Evolutionary conservation across 345 rosid species (phyloP), one percentile per base, ranked within the genome.

Genomic region (Murraya koenigii): DNA sequence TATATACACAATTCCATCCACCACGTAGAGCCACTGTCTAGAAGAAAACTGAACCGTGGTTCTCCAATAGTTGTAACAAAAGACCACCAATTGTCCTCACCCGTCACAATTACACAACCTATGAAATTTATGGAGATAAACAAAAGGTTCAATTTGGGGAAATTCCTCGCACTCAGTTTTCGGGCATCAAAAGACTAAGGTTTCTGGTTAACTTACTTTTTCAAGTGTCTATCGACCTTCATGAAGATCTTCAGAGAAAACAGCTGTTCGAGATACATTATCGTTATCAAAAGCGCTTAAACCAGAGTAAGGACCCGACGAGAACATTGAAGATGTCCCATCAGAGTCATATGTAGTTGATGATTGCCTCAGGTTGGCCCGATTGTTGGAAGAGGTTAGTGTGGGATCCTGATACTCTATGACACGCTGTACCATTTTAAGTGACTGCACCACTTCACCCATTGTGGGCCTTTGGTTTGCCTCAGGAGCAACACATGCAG

Each of bases 381-480:
- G 87, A 72, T 84, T 79, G 64, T 86, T 91, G 36, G 86, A 44
- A 35, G 82, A 64, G 73, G 80, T 79, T 79, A 81, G 49, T 68
- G 82, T 70, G 7, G 92, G 74, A 64, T 96, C 98, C 61, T 91
- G 99, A 80, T 89, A 84, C 83, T 96, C 99, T 3, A 90, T 79
- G 0, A 88, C 88, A 0, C 95, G 88, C 88, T 94, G 99, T 73
- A 96, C 98, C 99, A 96, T 96, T 86, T 96, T 96, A 13, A 96
- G 92, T n/a, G 99, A 96, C 82, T 96, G 99, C 20, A 96, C 98
- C 76, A 96, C 99, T 91, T 96, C 98, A 1, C 99, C 99, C 98
- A 94, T 96, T 17, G 98, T 90, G 25, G 99, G 99, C 82, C 99
- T 85, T 77, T 94, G 98, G 85, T 79, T 96, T 5, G 98, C 94